Conservation (phyloP, 1,139 yeast species). For the Zygoascus hellenicus region DNA sequence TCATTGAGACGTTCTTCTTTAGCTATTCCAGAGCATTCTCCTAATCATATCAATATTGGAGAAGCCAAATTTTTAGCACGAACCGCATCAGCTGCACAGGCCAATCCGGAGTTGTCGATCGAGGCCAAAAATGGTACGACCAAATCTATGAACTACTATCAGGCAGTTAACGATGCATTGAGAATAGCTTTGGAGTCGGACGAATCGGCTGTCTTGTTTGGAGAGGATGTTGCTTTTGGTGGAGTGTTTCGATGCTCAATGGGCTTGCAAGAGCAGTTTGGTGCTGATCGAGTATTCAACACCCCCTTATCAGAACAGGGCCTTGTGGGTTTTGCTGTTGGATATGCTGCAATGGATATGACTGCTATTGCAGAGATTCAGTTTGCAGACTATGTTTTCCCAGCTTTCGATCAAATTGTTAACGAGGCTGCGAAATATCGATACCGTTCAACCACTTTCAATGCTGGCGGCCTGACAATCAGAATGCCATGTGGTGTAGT, state of each 20-base stretch:
- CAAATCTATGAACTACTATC: constrained; percentile 31
- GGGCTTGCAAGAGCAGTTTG: constrained; percentile 35
- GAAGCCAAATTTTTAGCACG: constrained; percentile 28
- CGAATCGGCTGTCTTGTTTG: constrained; percentile 33
- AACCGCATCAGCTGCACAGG: constrained; percentile 21
- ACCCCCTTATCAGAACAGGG: constrained; percentile 37
- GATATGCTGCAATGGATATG: constrained; percentile 35
- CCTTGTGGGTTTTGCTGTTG: constrained; percentile 34
- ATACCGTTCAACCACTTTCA: constrained; percentile 28
- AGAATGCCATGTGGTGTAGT: constrained; percentile 37
- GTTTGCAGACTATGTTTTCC: constrained; percentile 37
- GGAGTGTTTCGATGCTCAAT: constrained; percentile 38
- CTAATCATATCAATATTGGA: constrained; percentile 24
- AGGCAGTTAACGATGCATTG: constrained; percentile 34
- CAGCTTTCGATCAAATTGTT: constrained; percentile 37
- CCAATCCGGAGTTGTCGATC: constrained; percentile 20
- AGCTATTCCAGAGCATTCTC: constrained; percentile 17
- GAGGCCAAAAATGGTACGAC: constrained; percentile 21
- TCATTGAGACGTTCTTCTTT: constrained; percentile 11
- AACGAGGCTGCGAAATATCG: constrained; percentile 37
- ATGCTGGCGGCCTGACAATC: constrained; percentile 34
- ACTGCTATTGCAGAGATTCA: constrained; percentile 38
- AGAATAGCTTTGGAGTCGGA: constrained; percentile 34
- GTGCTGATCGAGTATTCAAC: constrained; percentile 34
- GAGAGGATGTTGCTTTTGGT: constrained; percentile 37